Evolutionary conservation across 2,329 filamentous ascomycete species (phyloP).

Genomic region (Talaromyces rugulosus): DNA sequence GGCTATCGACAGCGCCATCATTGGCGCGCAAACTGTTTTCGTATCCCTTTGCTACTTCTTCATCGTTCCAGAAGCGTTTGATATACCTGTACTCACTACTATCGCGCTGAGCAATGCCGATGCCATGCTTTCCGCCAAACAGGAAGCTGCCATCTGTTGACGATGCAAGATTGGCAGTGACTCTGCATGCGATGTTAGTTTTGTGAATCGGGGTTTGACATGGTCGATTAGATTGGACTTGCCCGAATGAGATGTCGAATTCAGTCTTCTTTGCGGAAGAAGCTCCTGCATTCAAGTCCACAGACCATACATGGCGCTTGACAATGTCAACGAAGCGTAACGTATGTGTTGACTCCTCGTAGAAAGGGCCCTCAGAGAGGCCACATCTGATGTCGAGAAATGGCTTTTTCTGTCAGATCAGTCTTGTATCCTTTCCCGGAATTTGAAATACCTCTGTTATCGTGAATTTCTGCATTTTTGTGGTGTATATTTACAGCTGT

Average conservation of each 20-base stretch:
- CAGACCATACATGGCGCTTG: constrained; percentile 44
- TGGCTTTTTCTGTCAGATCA: constrained; percentile 16
- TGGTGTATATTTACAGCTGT: neutral
- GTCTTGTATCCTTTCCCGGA: neutral
- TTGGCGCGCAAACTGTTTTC: constrained; percentile 51
- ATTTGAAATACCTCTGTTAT: constrained; percentile 8
- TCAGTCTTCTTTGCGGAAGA: constrained; percentile 51
- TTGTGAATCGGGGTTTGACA: neutral
- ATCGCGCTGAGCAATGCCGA: constrained; percentile 44
- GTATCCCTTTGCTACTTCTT: constrained; percentile 18
- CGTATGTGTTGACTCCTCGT: constrained; percentile 20
- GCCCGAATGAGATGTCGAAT: constrained; percentile 50
- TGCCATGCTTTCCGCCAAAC: constrained; percentile 71
- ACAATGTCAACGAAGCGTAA: constrained; percentile 52
- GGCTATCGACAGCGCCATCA: constrained; percentile 70
- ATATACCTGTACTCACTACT: constrained; percentile 5
- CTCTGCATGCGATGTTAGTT: constrained; percentile 25
- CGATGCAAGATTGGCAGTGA: constrained; percentile 70
- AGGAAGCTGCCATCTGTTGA: constrained; percentile 60
- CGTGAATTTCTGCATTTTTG: constrained; percentile 8
- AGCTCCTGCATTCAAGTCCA: constrained; percentile 4
- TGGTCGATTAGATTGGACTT: neutral
- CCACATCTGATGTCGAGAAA: constrained; percentile 18
- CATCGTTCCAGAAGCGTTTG: constrained; percentile 10
- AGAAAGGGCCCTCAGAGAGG: constrained; percentile 26